These are phyloP conservation scores for Tulasnella sp. DNA, from an alignment of 768 basidiomycete species.

Conservation along the genomic window DNA sequence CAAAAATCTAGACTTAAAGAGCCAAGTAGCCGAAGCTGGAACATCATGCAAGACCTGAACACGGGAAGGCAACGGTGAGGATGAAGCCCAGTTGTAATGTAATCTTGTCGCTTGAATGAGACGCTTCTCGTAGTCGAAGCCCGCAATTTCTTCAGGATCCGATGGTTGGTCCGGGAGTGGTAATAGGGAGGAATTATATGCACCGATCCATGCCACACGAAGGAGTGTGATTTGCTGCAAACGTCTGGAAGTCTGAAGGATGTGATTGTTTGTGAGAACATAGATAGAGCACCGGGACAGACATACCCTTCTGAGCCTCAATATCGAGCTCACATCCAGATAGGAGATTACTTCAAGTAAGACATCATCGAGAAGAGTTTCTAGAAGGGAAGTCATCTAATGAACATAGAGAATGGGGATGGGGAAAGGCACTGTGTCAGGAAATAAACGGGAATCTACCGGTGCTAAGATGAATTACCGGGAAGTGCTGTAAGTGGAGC, in stretches of 20 bases:
- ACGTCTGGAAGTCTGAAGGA: constrained; percentile 1
- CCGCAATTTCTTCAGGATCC: background rate
- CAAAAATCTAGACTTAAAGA: constrained; percentile 4
- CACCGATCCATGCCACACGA: constrained; percentile 4
- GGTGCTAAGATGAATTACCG: too few relatives aligned
- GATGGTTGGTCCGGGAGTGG: background rate
- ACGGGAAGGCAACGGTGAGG: background rate
- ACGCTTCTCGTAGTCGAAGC: constrained; percentile 2
- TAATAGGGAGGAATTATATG: background rate
- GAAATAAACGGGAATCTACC: too few relatives aligned
- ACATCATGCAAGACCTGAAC: background rate
- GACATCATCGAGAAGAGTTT: background rate
- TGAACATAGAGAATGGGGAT: too few relatives aligned
- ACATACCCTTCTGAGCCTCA: background rate
- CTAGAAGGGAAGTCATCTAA: background rate
- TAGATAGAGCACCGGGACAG: background rate
- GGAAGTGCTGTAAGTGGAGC: too few relatives aligned
- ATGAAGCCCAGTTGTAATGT: constrained; percentile 2
- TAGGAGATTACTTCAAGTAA: background rate
- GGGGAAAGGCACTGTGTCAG: too few relatives aligned
- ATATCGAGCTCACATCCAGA: background rate
- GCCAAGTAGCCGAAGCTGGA: background rate
- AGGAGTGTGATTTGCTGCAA: background rate
- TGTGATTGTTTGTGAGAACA: background rate
- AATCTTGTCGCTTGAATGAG: constrained; percentile 1